Percentiles rank a stretch among this genome's conserved stretches.
phyloP scores from a whole-genome alignment of 768 basidiomycete species.

The Tricholoma sp. region DNA sequence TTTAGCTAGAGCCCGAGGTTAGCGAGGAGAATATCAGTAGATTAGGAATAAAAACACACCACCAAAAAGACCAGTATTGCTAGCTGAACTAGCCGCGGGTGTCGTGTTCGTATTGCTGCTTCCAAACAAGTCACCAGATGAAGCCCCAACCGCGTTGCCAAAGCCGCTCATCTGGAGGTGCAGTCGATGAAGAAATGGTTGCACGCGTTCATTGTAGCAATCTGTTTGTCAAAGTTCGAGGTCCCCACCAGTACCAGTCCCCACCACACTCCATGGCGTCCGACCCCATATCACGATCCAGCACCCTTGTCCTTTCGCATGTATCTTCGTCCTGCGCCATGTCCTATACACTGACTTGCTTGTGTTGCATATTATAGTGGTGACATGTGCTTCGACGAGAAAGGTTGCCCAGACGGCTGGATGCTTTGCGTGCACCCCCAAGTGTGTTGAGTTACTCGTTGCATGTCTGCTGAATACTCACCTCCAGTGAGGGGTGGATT shows the following conservation, averaged over 20 bases:
- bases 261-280: background rate
- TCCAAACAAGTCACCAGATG: slow-evolving; percentile 4
- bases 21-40: slow-evolving; percentile 1
- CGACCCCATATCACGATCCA: background rate
- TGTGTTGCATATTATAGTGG: background rate
- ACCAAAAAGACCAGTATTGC: slow-evolving; percentile 18
- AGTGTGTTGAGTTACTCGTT: slow-evolving; percentile 13
- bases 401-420: slow-evolving; percentile 27
- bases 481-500: slow-evolving; percentile 35
- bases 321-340: background rate
- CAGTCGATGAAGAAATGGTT: background rate
- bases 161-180: slow-evolving; percentile 13
- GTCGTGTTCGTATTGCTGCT: slow-evolving; percentile 8
- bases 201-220: background rate
- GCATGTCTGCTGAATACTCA: background rate
- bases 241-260: background rate
- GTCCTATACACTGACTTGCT: background rate
- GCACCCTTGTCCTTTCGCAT: background rate
- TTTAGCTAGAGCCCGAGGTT: slow-evolving; percentile 14
- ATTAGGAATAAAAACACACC: slow-evolving; percentile 10
- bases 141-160: slow-evolving; percentile 6
- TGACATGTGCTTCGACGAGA: slow-evolving; percentile 9
- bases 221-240: background rate
- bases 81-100: slow-evolving; percentile 6
- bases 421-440: slow-evolving; percentile 36